Conservation (phyloP, 441 rosid species). For the Francoa sonchifolia region DNA sequence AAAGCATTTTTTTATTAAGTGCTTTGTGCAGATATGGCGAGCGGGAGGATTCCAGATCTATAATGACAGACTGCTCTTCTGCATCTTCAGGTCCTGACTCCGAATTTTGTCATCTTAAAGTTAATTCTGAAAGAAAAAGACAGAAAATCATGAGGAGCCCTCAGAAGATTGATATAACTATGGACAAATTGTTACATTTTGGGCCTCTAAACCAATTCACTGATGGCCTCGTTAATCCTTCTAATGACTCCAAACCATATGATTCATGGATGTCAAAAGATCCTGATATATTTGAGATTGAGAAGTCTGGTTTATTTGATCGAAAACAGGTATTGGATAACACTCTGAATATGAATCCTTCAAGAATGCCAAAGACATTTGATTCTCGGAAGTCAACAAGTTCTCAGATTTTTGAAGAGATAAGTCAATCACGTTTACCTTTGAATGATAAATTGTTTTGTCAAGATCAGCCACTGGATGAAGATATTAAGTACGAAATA, state of each 20-base stretch:
- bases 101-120: conserved; percentile 30
- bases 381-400: conserved; percentile 17
- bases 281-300: conserved; percentile 22
- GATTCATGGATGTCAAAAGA: conserved; percentile 33
- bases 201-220: conserved; percentile 24
- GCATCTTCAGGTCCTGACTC: conserved; percentile 82
- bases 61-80: conserved; percentile 85
- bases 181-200: conserved; percentile 31
- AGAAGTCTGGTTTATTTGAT: conserved; percentile 29
- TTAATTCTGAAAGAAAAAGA: conserved; percentile 35
- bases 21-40: conserved; percentile 72
- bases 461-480: conserved; percentile 25
- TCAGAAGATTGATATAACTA: conserved; percentile 19
- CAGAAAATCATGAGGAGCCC: conserved; percentile 20
- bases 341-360: conserved; percentile 16
- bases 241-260: conserved; percentile 21
- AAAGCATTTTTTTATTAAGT: conserved; percentile 61
- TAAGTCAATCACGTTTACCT: conserved; percentile 18
- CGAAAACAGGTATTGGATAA: conserved; percentile 24
- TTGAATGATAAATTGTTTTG: conserved; percentile 19
- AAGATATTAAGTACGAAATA: conserved; percentile 14
- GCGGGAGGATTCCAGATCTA: conserved; percentile 82
- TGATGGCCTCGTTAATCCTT: conserved; percentile 24
- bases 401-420: conserved; percentile 13
- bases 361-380: conserved; percentile 12